Evolutionary conservation across 768 basidiomycete genomes (phyloP), one percentile per base, ranked within the genome.

Genomic region (Lactarius vividus): DNA sequence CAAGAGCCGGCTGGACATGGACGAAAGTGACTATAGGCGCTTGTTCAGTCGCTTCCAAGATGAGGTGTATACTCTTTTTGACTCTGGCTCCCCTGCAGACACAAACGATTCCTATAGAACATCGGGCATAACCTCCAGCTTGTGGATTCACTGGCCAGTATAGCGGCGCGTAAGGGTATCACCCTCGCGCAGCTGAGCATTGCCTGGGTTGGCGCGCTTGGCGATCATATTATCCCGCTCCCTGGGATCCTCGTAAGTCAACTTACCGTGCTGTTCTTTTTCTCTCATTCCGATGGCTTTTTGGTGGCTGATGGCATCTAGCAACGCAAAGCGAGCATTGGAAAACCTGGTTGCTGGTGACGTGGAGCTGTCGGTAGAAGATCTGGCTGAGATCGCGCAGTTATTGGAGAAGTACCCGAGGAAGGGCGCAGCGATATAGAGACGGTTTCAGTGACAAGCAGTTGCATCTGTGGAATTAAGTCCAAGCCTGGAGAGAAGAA

Each of bases 221-320:
- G 78, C 8, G 59, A 67, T 18, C 73, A 80, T 66, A 75, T 80
- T 39, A 77, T 84, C 69, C 82, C 83, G 1, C 76, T 84, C 35
- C 83, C 83, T 1, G 83, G 83, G 1, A n/a, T 79, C 78, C n/a
- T 79, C 78, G 78, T 78, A 61, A 61, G 76, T 74, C n/a, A n/a
- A n/a, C n/a, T 31, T 8, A 7, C 33, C 33, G 33, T 35, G 23
- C 16, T 3, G 31, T 37, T 63, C 7, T 39, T 44, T 56, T 26
- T 61, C 10, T 33, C 37, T 4, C n/a, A n/a, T 23, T 46, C 44
- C 23, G n/a, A 46, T 3, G n/a, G 10, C n/a, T 46, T 44, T 44
- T 8, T 6, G 16, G 42, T 42, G 16, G 20, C 6, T 46, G 10
- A 46, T 52, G 16, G 28, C 54, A 58, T 13, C 18, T 63, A 80